Evolutionary conservation across 2,329 filamentous ascomycete species (phyloP).

Genomic region (Venturia pyrina): DNA sequence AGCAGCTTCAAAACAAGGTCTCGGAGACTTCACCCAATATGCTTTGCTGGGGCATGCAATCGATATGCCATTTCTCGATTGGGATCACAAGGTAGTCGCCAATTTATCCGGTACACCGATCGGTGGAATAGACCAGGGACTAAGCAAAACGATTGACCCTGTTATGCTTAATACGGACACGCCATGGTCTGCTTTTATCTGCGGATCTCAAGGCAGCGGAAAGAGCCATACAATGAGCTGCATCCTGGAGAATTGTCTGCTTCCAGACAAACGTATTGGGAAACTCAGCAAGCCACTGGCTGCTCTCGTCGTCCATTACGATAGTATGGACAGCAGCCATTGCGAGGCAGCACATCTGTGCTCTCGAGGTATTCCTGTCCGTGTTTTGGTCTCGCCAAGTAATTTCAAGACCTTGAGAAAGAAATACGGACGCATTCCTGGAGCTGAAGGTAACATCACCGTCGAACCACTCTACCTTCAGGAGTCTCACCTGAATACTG

Average conservation of each 20-base stretch:
- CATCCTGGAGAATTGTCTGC: slow-evolving; percentile 50
- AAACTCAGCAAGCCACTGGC: slow-evolving; percentile 43
- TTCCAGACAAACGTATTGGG: slow-evolving; percentile 32
- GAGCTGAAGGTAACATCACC: slow-evolving; percentile 6
- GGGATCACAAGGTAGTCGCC: too few species aligned
- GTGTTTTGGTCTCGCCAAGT: slow-evolving; percentile 41
- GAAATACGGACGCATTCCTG: slow-evolving; percentile 34
- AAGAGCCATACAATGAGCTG: slow-evolving; percentile 52
- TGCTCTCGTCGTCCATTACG: slow-evolving; percentile 50
- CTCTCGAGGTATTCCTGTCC: slow-evolving; percentile 37
- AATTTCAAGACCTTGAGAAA: slow-evolving; percentile 33
- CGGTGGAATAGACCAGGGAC: background rate
- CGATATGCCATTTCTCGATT: too few species aligned
- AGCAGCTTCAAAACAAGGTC: background rate
- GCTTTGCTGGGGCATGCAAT: background rate
- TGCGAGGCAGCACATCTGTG: slow-evolving; percentile 50
- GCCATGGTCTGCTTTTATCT: slow-evolving; percentile 52
- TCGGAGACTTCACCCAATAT: background rate
- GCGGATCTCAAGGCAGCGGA: slow-evolving; percentile 52
- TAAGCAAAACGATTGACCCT: slow-evolving; percentile 11
- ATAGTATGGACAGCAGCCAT: slow-evolving; percentile 38
- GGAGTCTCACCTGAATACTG: slow-evolving; percentile 2
- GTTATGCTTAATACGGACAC: slow-evolving; percentile 44
- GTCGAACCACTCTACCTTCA: too few species aligned
- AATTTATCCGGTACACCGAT: too few species aligned